Evolutionary conservation across 1,284 basidiomycete species (phyloP), one percentile per base, ranked within the genome.

Genomic region (Cutaneotrichosporon sp.): DNA sequence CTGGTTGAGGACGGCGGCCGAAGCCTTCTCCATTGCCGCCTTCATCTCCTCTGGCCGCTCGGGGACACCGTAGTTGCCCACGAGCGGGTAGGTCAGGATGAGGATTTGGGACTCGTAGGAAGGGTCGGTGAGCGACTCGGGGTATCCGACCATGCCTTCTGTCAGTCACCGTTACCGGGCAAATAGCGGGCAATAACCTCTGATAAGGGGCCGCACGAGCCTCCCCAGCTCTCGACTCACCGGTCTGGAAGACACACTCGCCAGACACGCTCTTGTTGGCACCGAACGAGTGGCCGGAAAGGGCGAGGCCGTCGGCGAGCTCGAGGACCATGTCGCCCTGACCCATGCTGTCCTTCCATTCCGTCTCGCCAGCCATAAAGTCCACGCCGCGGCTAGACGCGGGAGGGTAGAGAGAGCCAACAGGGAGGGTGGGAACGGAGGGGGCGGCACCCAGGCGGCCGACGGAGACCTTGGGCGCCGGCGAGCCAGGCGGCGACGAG

Each of bases 161-260:
- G 38, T 42, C 39, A 42, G 39, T 10, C 42, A 24, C 26, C 20
- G n/a, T n/a, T n/a, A n/a, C n/a, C n/a, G n/a, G n/a, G n/a, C n/a
- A n/a, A n/a, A n/a, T n/a, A n/a, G n/a, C n/a, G n/a, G n/a, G n/a
- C n/a, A n/a, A n/a, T n/a, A n/a, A n/a, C n/a, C n/a, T n/a, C n/a
- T n/a, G n/a, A n/a, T n/a, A n/a, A n/a, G n/a, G n/a, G n/a, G n/a
- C n/a, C n/a, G n/a, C n/a, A n/a, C n/a, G n/a, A n/a, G n/a, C n/a
- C n/a, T n/a, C n/a, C n/a, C n/a, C n/a, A n/a, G n/a, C n/a, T n/a
- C n/a, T n/a, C n/a, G n/a, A 75, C 87, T 76, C 70, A 96, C 94
- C 94, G 50, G 96, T 99, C 79, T 97, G 94, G 79, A 99, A 99
- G 70, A 99, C 96, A 74, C 94, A 97, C 82, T 99, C 96, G 65